Conservation (phyloP, 306 rosid genomes). For the Ziziphus jujuba region DNA sequence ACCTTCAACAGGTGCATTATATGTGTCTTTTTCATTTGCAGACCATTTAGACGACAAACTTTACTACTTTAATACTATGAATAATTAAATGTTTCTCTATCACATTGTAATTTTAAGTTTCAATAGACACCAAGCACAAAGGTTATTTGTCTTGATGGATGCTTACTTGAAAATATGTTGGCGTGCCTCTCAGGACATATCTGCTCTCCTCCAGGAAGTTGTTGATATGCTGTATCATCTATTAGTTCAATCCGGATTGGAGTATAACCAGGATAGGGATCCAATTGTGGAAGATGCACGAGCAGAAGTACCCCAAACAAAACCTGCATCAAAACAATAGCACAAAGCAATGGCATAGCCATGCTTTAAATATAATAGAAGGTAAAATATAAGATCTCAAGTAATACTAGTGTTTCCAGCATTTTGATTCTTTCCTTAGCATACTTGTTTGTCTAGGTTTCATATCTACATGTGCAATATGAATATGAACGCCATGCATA, state of each 20-base stretch:
- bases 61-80: background rate
- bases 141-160: constrained; percentile 16
- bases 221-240: constrained; percentile 70
- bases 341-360: background rate
- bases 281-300: constrained; percentile 71
- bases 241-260: constrained; percentile 57
- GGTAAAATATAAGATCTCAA: background rate
- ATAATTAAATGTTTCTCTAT: constrained; percentile 3
- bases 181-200: constrained; percentile 79
- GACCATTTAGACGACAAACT: background rate
- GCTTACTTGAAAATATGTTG: constrained; percentile 73
- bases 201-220: constrained; percentile 80
- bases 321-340: constrained; percentile 51
- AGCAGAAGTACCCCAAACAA: constrained; percentile 80
- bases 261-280: constrained; percentile 79
- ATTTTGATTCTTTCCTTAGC: too few species aligned
- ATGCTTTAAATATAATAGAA: too few species aligned
- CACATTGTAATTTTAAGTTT: constrained; percentile 7
- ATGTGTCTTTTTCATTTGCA: constrained; percentile 2
- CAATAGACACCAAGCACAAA: constrained; percentile 6
- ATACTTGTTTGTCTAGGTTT: too few species aligned
- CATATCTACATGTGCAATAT: too few species aligned
- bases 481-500: too few species aligned
- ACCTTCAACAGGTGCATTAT: constrained; percentile 6
- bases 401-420: background rate